These are phyloP conservation scores for Phlebiopsis gigantea DNA, from an alignment of 768 basidiomycete species.

Conservation along the genomic window DNA sequence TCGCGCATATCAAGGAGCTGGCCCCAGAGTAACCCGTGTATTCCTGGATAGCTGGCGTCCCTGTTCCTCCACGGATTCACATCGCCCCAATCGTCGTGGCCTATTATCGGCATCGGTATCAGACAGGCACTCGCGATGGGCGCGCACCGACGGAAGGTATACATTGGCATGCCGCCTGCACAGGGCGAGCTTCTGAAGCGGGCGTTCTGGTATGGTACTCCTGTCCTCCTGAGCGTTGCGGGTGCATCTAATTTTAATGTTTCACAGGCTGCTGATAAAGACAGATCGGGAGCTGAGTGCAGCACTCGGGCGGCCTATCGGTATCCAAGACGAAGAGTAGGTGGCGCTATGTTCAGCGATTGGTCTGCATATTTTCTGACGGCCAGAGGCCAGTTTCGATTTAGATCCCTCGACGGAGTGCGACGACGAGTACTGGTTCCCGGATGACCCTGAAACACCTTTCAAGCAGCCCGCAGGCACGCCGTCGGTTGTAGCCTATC, in stretches of 20 bases:
- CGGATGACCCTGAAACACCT: slow-evolving; percentile 41
- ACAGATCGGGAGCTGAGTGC: slow-evolving; percentile 40
- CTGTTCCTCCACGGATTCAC: slow-evolving; percentile 9
- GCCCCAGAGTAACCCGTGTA: neutral
- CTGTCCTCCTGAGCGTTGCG: neutral
- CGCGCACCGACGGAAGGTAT: slow-evolving; percentile 62
- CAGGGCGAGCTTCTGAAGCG: slow-evolving; percentile 76
- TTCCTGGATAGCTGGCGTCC: slow-evolving; percentile 10
- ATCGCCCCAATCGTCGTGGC: slow-evolving; percentile 13
- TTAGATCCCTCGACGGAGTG: slow-evolving; percentile 70
- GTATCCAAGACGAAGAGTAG: slow-evolving; percentile 65
- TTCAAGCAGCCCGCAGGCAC: slow-evolving; percentile 57
- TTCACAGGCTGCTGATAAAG: slow-evolving; percentile 40
- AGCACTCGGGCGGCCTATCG: slow-evolving; percentile 54
- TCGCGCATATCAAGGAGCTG: neutral
- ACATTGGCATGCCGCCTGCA: slow-evolving; percentile 37
- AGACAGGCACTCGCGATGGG: slow-evolving; percentile 58
- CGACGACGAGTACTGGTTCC: slow-evolving; percentile 73
- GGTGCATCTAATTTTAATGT: neutral
- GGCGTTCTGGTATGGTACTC: slow-evolving; percentile 56
- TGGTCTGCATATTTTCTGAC: neutral
- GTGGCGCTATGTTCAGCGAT: slow-evolving; percentile 20
- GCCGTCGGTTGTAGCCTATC: slow-evolving; percentile 49
- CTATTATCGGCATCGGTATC: slow-evolving; percentile 38
- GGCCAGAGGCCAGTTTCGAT: slow-evolving; percentile 47